phyloP scores from a whole-genome alignment of 768 basidiomycete species.

The Punctularia strigosozonata region DNA sequence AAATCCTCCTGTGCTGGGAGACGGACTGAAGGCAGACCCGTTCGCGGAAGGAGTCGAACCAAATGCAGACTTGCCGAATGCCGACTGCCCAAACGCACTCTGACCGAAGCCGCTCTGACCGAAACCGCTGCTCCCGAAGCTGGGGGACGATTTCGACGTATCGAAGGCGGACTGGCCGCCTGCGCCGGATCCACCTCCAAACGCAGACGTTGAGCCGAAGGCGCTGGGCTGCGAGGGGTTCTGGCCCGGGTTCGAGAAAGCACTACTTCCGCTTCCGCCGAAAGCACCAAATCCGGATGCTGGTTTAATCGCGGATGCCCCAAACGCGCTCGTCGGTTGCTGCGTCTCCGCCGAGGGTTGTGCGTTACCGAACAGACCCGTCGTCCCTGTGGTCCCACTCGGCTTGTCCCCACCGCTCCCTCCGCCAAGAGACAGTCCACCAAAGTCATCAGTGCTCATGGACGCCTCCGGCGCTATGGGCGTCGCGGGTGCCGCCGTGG shows the following conservation, averaged over 20 bases:
- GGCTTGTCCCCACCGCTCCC: background rate
- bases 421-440: conserved; percentile 5
- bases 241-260: conserved; percentile 10
- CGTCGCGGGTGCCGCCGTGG: conserved; percentile 5
- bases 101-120: conserved; percentile 12
- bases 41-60: conserved; percentile 5
- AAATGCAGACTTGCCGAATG: conserved; percentile 26
- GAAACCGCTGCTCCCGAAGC: conserved; percentile 25
- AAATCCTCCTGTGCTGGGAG: background rate
- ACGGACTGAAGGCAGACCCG: background rate
- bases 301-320: conserved; percentile 13
- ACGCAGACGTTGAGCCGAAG: no score
- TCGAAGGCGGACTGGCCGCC: conserved; percentile 12
- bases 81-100: conserved; percentile 24
- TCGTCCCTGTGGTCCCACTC: background rate
- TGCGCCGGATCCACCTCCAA: conserved; percentile 3
- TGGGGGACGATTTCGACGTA: conserved; percentile 18
- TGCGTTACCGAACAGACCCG: background rate
- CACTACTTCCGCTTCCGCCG: no score
- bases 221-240: conserved; percentile 1
- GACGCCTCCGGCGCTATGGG: conserved; percentile 3
- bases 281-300: conserved; percentile 4
- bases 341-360: conserved; percentile 8
- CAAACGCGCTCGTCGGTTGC: conserved; percentile 25
- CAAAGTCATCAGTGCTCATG: conserved; percentile 4